phyloP scores from a whole-genome alignment of 805 yeast genomes.

The Kluyveromyces dobzhanskii region DNA sequence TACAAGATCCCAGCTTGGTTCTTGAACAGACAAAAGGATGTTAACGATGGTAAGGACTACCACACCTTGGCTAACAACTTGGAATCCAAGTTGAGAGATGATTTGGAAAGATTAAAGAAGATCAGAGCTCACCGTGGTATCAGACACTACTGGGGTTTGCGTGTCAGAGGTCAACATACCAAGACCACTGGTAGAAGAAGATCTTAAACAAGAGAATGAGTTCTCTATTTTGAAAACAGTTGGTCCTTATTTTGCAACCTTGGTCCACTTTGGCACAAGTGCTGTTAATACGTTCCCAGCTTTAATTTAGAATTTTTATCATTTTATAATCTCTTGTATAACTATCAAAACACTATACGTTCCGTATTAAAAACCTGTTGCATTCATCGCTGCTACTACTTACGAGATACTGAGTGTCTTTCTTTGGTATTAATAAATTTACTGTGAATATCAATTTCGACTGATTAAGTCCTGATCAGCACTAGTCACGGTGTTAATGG shows the following conservation, averaged over 20 bases:
- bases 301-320: conserved; percentile 5
- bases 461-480: no score
- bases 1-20: conserved; percentile 99
- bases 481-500: no score
- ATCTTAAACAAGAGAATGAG: conserved; percentile 20
- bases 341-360: conserved; percentile 4
- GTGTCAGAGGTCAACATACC: conserved; percentile 99
- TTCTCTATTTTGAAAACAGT: conserved; percentile 4
- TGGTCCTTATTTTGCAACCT: neutral
- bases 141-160: conserved; percentile 99
- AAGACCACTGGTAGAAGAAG: conserved; percentile 98
- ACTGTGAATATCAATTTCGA: no score
- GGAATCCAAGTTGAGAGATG: conserved; percentile 99
- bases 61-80: conserved; percentile 98
- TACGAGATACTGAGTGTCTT: no score
- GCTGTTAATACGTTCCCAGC: neutral
- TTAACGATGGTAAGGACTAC: conserved; percentile 97
- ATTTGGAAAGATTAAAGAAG: conserved; percentile 99
- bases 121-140: conserved; percentile 99
- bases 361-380: no score
- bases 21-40: conserved; percentile 99
- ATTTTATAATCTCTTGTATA: conserved; percentile 4
- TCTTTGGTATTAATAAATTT: no score
- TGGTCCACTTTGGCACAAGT: neutral
- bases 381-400: no score